A percentile compares a stretch with the other conserved stretches of the same genome.
Evolutionary conservation across 1,284 basidiomycete genomes (phyloP).

Genomic region (Schizopora paradoxa): DNA sequence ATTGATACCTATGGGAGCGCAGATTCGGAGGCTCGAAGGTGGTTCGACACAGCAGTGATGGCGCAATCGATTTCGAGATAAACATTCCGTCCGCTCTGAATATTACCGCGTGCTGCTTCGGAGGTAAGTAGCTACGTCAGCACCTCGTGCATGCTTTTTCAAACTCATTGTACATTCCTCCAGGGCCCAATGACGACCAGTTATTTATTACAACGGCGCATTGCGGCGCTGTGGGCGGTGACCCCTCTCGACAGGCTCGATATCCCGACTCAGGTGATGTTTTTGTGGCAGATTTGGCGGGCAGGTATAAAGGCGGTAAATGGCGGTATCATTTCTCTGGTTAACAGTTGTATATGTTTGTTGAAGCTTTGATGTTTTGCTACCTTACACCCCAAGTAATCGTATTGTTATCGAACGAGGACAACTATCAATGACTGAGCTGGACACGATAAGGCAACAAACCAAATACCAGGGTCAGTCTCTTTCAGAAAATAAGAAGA

Average conservation of each 20-base stretch:
- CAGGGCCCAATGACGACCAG: slow-evolving; percentile 57
- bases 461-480: too few relatives aligned
- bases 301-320: slow-evolving; percentile 41
- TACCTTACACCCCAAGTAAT: too few relatives aligned
- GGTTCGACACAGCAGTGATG: slow-evolving; percentile 46
- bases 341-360: not conserved
- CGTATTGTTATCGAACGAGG: too few relatives aligned
- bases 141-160: not conserved
- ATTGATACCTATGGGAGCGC: slow-evolving; percentile 8
- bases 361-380: too few relatives aligned
- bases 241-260: slow-evolving; percentile 40
- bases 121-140: slow-evolving; percentile 36
- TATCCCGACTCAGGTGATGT: slow-evolving; percentile 63
- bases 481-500: too few relatives aligned
- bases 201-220: slow-evolving; percentile 65
- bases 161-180: slow-evolving; percentile 6
- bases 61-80: slow-evolving; percentile 48
- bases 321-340: slow-evolving; percentile 34
- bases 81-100: slow-evolving; percentile 53
- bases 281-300: slow-evolving; percentile 56
- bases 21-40: slow-evolving; percentile 63
- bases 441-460: too few relatives aligned
- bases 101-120: slow-evolving; percentile 65
- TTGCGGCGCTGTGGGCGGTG: slow-evolving; percentile 50
- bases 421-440: too few relatives aligned